phyloP scores from a whole-genome alignment of 257 asterid species.

The Jaltomata sinuosa region DNA sequence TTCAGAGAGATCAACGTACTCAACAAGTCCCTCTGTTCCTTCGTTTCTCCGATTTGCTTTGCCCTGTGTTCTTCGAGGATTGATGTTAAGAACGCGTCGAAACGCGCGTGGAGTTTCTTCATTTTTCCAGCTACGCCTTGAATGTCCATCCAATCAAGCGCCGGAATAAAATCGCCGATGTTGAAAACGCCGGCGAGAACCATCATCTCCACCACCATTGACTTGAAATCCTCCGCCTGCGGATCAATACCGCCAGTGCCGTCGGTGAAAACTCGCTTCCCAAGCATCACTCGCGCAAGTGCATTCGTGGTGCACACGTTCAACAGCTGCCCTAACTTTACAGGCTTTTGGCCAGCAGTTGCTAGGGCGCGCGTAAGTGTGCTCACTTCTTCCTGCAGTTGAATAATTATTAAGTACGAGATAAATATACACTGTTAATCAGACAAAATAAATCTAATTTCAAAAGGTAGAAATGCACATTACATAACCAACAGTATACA shows the following conservation, averaged over 20 bases:
- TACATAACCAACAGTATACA: no score
- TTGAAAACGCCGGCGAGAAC: slow-evolving; percentile 71
- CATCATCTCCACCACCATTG: slow-evolving; percentile 82
- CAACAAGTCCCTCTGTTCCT: slow-evolving; percentile 32
- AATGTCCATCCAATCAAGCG: slow-evolving; percentile 55
- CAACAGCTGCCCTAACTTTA: slow-evolving; percentile 41
- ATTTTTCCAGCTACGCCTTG: slow-evolving; percentile 65
- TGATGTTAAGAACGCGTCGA: slow-evolving; percentile 47
- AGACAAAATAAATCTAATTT: no score
- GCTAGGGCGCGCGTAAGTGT: slow-evolving; percentile 42
- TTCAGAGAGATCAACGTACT: slow-evolving; percentile 44
- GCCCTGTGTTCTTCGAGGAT: slow-evolving; percentile 54
- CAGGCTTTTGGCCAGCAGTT: slow-evolving; percentile 23
- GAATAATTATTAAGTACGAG: no score
- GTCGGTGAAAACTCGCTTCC: slow-evolving; percentile 58
- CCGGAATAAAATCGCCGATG: slow-evolving; percentile 80
- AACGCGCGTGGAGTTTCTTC: slow-evolving; percentile 78
- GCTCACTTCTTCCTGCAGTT: slow-evolving; percentile 53
- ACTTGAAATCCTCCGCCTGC: slow-evolving; percentile 74
- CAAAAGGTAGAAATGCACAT: no score
- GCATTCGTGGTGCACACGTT: slow-evolving; percentile 70
- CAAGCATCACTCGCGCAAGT: slow-evolving; percentile 60
- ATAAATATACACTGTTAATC: no score
- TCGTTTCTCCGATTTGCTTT: not conserved
- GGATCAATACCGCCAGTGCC: slow-evolving; percentile 41